Conservation (phyloP, 257 asterid species). For the Nicotiana obtusifolia region DNA sequence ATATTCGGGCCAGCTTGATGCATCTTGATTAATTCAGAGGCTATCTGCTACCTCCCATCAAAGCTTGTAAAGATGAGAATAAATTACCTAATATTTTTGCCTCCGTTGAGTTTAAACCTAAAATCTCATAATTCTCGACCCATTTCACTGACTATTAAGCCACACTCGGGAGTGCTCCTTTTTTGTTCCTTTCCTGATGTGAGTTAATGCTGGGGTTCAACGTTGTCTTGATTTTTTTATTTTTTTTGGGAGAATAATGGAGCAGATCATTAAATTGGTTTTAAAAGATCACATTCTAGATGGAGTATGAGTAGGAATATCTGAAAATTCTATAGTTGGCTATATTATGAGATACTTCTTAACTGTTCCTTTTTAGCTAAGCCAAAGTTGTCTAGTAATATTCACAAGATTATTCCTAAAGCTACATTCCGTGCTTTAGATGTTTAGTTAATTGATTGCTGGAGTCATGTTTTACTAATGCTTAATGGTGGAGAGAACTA, state of each 20-base stretch:
- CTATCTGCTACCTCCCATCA: background rate
- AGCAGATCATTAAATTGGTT: background rate
- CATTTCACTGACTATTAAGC: background rate
- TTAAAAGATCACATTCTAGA: background rate
- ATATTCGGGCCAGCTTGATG: background rate
- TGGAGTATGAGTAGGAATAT: conserved; percentile 15
- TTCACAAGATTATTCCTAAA: background rate
- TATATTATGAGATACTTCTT: background rate
- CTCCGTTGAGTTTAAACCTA: background rate
- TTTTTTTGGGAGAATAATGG: background rate
- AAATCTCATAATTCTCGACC: background rate
- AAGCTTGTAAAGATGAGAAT: background rate
- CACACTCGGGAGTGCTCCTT: no score
- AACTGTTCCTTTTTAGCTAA: background rate
- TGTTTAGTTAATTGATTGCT: background rate
- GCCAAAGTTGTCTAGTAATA: background rate
- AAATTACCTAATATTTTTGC: background rate
- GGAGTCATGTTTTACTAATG: background rate
- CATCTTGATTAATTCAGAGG: no score
- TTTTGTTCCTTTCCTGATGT: no score
- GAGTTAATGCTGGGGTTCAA: background rate
- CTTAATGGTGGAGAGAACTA: background rate
- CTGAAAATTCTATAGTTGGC: conserved; percentile 5
- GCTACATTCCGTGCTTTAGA: background rate
- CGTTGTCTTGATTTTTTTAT: background rate